Conservation (phyloP, 805 yeast genomes). For the Candida easanensis region DNA sequence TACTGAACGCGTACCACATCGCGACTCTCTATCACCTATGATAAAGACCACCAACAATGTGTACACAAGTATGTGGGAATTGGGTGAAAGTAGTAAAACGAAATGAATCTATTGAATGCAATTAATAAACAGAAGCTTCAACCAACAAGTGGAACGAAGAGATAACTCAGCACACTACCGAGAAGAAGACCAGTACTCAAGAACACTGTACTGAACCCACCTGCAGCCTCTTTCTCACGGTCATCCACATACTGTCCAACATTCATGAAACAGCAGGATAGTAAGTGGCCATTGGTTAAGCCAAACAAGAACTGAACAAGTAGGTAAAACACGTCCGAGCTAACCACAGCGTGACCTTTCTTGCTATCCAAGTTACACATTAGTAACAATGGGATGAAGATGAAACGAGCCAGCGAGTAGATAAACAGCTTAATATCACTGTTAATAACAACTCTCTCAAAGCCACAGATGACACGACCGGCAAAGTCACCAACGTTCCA, state of each 20-base stretch:
- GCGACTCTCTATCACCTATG: too few relatives aligned
- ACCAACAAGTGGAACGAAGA: constrained; percentile 41
- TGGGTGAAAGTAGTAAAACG: too few relatives aligned
- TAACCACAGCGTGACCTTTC: constrained; percentile 28
- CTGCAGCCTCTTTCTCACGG: constrained; percentile 84
- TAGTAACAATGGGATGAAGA: constrained; percentile 70
- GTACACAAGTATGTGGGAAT: too few relatives aligned
- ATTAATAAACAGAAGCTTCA: constrained; percentile 1
- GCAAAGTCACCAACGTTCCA: constrained; percentile 90
- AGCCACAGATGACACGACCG: constrained; percentile 72
- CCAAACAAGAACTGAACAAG: constrained; percentile 77
- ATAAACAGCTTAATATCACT: constrained; percentile 43
- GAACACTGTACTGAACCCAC: constrained; percentile 84
- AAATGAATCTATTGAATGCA: neutral
- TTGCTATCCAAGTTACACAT: constrained; percentile 50
- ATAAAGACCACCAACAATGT: too few relatives aligned
- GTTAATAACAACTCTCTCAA: constrained; percentile 38
- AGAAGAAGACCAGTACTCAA: constrained; percentile 73
- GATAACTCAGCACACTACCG: constrained; percentile 77
- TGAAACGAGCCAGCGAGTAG: constrained; percentile 54
- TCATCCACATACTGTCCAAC: constrained; percentile 61
- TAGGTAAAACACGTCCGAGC: constrained; percentile 67
- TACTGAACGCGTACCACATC: too few relatives aligned
- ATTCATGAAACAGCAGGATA: constrained; percentile 76
- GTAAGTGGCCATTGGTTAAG: constrained; percentile 80